Evolutionary conservation across 2,329 filamentous ascomycete genomes (phyloP), one percentile per base, ranked within the genome.

Genomic region (Pleoardoris graminearum): DNA sequence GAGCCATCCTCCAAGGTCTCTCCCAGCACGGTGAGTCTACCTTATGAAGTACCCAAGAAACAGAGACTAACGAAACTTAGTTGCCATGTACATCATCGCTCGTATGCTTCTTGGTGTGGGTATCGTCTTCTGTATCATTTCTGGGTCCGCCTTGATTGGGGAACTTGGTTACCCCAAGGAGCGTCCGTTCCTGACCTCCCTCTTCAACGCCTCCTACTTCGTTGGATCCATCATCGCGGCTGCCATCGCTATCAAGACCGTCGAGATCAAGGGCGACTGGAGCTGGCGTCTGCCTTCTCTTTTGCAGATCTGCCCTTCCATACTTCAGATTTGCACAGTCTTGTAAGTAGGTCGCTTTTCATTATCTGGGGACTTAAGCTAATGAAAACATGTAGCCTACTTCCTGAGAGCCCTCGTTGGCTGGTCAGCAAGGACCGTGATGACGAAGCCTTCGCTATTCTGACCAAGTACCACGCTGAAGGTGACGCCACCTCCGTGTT

Each of bases 141-240:
- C 81, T 2, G 83, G 80, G 4, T 81, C 83, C 1, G 77, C 80
- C 29, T 70, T 85, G 44, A 82, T 86, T 23, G 83, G 82, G 68
- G 84, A 86, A 63, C 72, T 86, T 22, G 82, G 78, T 1, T 80
- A 85, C 61, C 83, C 83, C 2, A 85, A 83, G 63, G 82, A 85
- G 67, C 80, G 84, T 55, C 76, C 82, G 0, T 74, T 81, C n/a
- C 60, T 85, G 48, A 85, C 82, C 1, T 84, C 82, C 6, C 71
- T 85, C 1, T 85, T 85, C 75, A 85, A 85, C 60, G 79, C 82
- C 1, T 82, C 79, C 1, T 83, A 82, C 66, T 84, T 82, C 54
- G 71, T 84, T 52, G 81, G 82, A 22, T 52, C 69, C 29, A 82
- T 84, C 38, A 59, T 67, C 29, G 69, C 81, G 0, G 78, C 80